Percentiles rank a stretch among this genome's conserved stretches.
Conservation (phyloP, 768 basidiomycete species). For the Mycena capillaripes region DNA sequence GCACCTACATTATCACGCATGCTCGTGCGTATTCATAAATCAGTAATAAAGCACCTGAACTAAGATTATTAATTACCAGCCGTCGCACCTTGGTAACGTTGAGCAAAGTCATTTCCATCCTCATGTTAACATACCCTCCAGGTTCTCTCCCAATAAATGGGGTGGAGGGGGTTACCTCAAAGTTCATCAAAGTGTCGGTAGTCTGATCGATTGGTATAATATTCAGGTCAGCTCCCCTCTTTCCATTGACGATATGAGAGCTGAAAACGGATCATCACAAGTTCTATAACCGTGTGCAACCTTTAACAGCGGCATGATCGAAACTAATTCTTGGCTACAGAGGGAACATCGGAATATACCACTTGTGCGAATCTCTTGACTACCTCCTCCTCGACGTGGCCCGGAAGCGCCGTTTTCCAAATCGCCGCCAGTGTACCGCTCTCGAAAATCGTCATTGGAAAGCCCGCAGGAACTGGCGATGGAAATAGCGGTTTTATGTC, state of each 20-base stretch:
- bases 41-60: neutral
- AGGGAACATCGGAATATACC: conserved; percentile 75
- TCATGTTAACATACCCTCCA: neutral
- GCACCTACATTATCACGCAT: conserved; percentile 66
- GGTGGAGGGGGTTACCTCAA: conserved; percentile 68
- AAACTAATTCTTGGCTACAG: conserved; percentile 5
- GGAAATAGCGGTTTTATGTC: conserved; percentile 53
- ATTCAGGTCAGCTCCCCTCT: conserved; percentile 55
- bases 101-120: neutral
- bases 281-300: conserved; percentile 56
- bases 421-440: conserved; percentile 58
- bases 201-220: conserved; percentile 76
- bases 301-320: neutral
- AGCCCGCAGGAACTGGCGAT: conserved; percentile 55
- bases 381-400: conserved; percentile 61
- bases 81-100: conserved; percentile 62
- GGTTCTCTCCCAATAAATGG: conserved; percentile 51
- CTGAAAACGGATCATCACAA: conserved; percentile 27
- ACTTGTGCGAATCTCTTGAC: conserved; percentile 72
- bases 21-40: conserved; percentile 57
- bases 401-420: conserved; percentile 59
- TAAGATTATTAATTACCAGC: conserved; percentile 45
- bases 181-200: conserved; percentile 67
- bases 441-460: conserved; percentile 73
- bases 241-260: neutral